Evolutionary conservation across 345 rosid species (phyloP).

Genomic region (Eucalyptus curtisii): DNA sequence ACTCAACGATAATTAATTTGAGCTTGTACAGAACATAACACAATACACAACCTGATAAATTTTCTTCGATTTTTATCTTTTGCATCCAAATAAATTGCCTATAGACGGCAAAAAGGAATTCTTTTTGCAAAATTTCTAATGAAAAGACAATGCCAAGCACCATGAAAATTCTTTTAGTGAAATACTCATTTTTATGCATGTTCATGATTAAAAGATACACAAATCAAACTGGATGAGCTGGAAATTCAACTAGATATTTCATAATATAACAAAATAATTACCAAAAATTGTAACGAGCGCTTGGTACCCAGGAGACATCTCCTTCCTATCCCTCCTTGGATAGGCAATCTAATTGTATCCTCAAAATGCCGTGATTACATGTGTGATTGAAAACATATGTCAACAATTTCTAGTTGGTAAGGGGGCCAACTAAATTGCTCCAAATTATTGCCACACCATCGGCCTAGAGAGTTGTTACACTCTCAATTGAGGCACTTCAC

Average conservation of each 20-base stretch:
- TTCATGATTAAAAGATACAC: too few relatives aligned
- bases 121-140: too few relatives aligned
- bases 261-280: not conserved
- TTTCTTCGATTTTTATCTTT: too few relatives aligned
- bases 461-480: not conserved
- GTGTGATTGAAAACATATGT: not conserved
- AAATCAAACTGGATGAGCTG: not conserved
- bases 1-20: too few relatives aligned
- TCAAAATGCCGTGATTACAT: not conserved
- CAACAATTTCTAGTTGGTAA: rapidly evolving
- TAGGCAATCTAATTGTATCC: not conserved
- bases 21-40: rapidly evolving
- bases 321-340: not conserved
- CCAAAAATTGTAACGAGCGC: not conserved
- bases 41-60: too few relatives aligned
- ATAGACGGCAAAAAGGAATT: too few relatives aligned
- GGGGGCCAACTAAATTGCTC: too few relatives aligned
- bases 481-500: not conserved
- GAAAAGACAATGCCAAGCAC: too few relatives aligned
- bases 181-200: too few relatives aligned
- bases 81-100: too few relatives aligned
- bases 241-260: not conserved
- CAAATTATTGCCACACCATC: not conserved
- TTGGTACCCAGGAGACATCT: not conserved
- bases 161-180: too few relatives aligned